Conservation (phyloP, 495 filamentous ascomycete genomes). For the Trichoderma erinaceum region DNA sequence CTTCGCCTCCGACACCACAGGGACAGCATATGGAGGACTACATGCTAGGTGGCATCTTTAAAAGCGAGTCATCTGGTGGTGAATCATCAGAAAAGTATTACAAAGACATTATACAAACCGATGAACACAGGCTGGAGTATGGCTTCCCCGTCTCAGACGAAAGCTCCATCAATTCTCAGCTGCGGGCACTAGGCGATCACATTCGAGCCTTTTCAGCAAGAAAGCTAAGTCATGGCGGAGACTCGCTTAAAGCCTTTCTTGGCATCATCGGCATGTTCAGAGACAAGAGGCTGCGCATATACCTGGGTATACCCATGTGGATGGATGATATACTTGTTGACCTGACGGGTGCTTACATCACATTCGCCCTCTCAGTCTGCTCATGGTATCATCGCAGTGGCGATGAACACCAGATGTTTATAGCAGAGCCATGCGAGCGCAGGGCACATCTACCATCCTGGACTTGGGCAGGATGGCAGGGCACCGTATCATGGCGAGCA, state of each 20-base stretch:
- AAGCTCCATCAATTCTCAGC: conserved; percentile 9
- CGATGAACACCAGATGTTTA: background rate
- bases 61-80: conserved; percentile 16
- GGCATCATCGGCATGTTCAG: conserved; percentile 21
- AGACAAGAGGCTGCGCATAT: background rate
- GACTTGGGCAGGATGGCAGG: conserved; percentile 24
- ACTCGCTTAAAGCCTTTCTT: conserved; percentile 23
- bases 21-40: conserved; percentile 15
- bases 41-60: conserved; percentile 17
- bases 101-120: conserved; percentile 1
- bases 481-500: conserved; percentile 5
- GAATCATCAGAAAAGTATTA: background rate
- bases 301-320: background rate
- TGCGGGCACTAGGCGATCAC: conserved; percentile 15
- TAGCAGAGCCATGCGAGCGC: conserved; percentile 15
- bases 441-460: conserved; percentile 22
- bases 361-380: conserved; percentile 12
- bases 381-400: conserved; percentile 12
- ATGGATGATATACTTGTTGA: background rate
- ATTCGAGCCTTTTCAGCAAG: conserved; percentile 18
- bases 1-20: background rate
- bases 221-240: conserved; percentile 20
- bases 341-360: conserved; percentile 2
- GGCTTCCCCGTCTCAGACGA: conserved; percentile 10
- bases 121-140: conserved; percentile 16